Evolutionary conservation across 2,329 filamentous ascomycete species (phyloP).

Genomic region (Trichoderma sp.): DNA sequence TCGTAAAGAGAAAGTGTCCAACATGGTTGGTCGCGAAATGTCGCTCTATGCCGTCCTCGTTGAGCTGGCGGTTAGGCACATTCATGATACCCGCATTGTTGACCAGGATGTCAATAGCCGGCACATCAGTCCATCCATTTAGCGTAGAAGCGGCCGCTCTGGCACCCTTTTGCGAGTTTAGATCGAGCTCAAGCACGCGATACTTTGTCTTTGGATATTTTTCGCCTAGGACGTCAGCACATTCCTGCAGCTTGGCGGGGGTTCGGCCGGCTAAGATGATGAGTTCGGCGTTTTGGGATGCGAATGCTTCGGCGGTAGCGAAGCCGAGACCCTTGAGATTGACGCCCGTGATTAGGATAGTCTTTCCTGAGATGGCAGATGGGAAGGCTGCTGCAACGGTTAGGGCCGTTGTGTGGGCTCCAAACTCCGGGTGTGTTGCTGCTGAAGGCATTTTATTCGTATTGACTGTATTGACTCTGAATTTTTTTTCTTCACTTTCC

Average conservation of each 20-base stretch:
- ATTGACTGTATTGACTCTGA: neutral
- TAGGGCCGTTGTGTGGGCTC: neutral
- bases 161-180: neutral
- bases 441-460: neutral
- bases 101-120: conserved; percentile 9
- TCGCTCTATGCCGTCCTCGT: conserved; percentile 1
- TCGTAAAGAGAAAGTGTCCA: conserved; percentile 10
- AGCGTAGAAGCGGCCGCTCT: neutral
- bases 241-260: conserved; percentile 7
- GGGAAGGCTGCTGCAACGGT: conserved; percentile 3
- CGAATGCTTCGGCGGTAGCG: conserved; percentile 13
- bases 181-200: neutral
- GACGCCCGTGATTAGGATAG: conserved; percentile 11
- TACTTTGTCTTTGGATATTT: conserved; percentile 1
- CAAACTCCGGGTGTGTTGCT: conserved; percentile 8
- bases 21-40: conserved; percentile 12
- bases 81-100: conserved; percentile 15
- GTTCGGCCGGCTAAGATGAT: conserved; percentile 16
- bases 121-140: neutral
- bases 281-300: neutral
- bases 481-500: neutral
- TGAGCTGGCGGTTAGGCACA: neutral
- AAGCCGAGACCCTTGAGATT: conserved; percentile 15
- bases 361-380: neutral
- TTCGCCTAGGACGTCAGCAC: neutral